These are phyloP conservation scores for Lepidium sativum DNA, from an alignment of 345 rosid species.

Conservation along the genomic window DNA sequence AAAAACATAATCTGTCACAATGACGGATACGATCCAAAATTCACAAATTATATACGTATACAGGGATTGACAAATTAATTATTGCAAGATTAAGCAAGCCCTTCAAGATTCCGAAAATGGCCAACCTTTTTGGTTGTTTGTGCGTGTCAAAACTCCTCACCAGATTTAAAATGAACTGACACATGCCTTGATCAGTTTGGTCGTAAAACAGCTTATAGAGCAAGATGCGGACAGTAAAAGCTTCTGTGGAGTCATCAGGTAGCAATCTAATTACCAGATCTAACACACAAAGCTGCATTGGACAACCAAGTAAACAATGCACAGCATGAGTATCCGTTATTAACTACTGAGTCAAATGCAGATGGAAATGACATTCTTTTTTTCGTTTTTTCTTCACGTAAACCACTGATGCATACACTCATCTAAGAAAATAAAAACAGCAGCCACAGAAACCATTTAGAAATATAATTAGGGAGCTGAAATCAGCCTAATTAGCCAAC, in stretches of 20 bases:
- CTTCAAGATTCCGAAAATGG: background rate
- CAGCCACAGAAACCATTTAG: background rate
- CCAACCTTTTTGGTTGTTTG: constrained; percentile 84
- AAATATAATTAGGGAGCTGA: background rate
- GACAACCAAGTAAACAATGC: constrained; percentile 8
- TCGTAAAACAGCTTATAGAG: constrained; percentile 94
- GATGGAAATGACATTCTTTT: background rate
- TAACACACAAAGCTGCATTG: constrained; percentile 61
- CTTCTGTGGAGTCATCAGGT: constrained; percentile 80
- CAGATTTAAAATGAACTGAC: constrained; percentile 74
- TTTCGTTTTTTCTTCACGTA: background rate
- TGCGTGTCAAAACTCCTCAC: constrained; percentile 67
- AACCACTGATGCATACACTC: background rate
- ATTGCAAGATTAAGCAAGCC: background rate
- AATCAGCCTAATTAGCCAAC: background rate
- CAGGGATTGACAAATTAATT: background rate
- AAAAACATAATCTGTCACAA: background rate
- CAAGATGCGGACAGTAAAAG: constrained; percentile 80
- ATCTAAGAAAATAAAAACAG: background rate
- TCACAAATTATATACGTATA: background rate
- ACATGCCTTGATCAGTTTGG: constrained; percentile 92
- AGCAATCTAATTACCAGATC: constrained; percentile 59
- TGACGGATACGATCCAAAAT: background rate
- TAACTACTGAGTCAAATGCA: background rate
- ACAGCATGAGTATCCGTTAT: constrained; percentile 2